These are phyloP conservation scores for Hippophae rhamnoides DNA, from an alignment of 306 rosid genomes.

Conservation along the genomic window DNA sequence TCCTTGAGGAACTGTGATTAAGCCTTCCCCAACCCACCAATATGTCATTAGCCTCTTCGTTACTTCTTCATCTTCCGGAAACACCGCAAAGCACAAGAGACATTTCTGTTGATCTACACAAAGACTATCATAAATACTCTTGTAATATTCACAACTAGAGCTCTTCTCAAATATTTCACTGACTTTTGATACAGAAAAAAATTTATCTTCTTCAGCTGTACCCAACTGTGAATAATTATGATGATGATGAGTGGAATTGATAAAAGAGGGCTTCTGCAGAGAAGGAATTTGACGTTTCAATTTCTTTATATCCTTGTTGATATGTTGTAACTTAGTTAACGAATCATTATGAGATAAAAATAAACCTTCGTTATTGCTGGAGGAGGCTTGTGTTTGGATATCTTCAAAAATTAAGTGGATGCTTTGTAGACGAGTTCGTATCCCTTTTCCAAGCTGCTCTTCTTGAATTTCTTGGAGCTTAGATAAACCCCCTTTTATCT, in stretches of 20 bases:
- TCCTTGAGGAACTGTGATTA: not conserved
- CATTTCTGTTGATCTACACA: not conserved
- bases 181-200: not conserved
- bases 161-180: not conserved
- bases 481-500: too few relatives aligned
- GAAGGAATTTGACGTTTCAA: not conserved
- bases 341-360: too few relatives aligned
- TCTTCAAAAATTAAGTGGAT: too few relatives aligned
- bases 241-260: not conserved
- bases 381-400: too few relatives aligned
- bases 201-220: not conserved
- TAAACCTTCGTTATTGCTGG: too few relatives aligned
- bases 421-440: too few relatives aligned
- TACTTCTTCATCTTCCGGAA: constrained; percentile 12
- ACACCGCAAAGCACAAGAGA: constrained; percentile 19
- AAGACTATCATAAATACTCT: not conserved
- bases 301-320: constrained; percentile 24
- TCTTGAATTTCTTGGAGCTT: too few relatives aligned
- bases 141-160: not conserved
- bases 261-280: not conserved
- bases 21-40: constrained; percentile 26
- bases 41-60: constrained; percentile 20
- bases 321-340: not conserved
- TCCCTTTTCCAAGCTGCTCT: too few relatives aligned
- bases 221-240: not conserved